Evolutionary conservation across 192 early-diverging fungal genomes (phyloP), one percentile per base, ranked within the genome.

Genomic region (Dispira parvispora): DNA sequence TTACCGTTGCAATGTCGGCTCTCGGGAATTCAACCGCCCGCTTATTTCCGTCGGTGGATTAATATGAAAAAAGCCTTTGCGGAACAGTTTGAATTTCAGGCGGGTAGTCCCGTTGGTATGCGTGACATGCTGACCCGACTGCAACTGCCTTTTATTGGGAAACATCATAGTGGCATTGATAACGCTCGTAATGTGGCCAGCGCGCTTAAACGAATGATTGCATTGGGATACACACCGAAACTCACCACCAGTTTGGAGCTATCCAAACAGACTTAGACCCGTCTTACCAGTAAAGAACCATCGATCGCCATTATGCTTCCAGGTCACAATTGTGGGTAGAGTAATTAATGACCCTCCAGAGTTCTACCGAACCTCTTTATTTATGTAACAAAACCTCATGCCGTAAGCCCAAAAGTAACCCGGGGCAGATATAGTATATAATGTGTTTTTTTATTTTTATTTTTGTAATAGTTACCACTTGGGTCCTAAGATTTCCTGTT

Each of bases 101-200:
- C 32, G 13, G 57, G 43, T 28, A 4, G 47, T 49, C 57, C 25
- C 27, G 10, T 10, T 10, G 88, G 85, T 63, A 75, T 93, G 28
- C 63, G 57, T 12, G 75, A 68, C 0, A 92, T 91, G 90, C 68
- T 94, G 26, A 25, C 26, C 13, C 63, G 62, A 16, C 58, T 91
- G 12, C 76, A 75, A 0, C 69, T 88, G 73, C 18, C 58, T 23
- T 91, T 94, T 68, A 71, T 78, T 52, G 91, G 91, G 11, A 64
- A 79, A 57, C 72, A 81, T 64, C 91, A 92, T 71, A 83, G 77
- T 21, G 91, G 91, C 13, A 73, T 89, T 62, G 89, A 91, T 69
- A 90, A 94, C 67, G 74, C 90, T 4, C 56, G 78, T 25, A 94
- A 91, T 72, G 78, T 94, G 25, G 85, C 80, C 16, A 56, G 75